These are phyloP conservation scores for Leptoxyphium fumago DNA, from an alignment of 2,329 filamentous ascomycete genomes.

Conservation along the genomic window DNA sequence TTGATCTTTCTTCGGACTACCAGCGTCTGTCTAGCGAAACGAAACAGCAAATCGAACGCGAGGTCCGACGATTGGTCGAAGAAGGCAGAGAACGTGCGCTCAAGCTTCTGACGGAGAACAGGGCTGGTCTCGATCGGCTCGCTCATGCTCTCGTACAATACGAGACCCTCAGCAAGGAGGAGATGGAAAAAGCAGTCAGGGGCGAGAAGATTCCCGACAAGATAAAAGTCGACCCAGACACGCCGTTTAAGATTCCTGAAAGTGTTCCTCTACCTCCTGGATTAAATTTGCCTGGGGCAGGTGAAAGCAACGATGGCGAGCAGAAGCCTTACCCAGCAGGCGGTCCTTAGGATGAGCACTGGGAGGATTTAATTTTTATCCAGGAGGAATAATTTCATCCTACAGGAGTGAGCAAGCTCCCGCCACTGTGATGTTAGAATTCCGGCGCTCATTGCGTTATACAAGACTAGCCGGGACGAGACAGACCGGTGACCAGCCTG, in stretches of 20 bases:
- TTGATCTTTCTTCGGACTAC: conserved; percentile 75
- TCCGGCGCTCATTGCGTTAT: too few relatives aligned
- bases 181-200: conserved; percentile 78
- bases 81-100: conserved; percentile 64
- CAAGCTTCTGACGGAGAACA: conserved; percentile 55
- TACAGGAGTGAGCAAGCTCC: too few relatives aligned
- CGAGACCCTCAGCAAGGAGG: conserved; percentile 76
- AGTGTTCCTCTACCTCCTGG: conserved; percentile 1
- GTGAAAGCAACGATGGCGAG: not conserved
- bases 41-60: conserved; percentile 69
- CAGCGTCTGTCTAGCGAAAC: conserved; percentile 71
- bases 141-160: conserved; percentile 86
- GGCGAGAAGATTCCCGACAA: conserved; percentile 69
- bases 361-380: too few relatives aligned
- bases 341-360: not conserved
- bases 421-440: too few relatives aligned
- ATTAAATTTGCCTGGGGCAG: not conserved
- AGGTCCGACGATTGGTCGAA: conserved; percentile 73
- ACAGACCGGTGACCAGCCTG: too few relatives aligned
- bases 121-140: conserved; percentile 73
- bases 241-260: conserved; percentile 52
- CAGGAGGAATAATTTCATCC: too few relatives aligned
- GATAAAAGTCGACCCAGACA: conserved; percentile 40
- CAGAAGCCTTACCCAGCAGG: conserved; percentile 2
- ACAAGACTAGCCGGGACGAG: too few relatives aligned